Conservation (phyloP, 2,329 filamentous ascomycete species). For the Hypoxylon sp. region DNA sequence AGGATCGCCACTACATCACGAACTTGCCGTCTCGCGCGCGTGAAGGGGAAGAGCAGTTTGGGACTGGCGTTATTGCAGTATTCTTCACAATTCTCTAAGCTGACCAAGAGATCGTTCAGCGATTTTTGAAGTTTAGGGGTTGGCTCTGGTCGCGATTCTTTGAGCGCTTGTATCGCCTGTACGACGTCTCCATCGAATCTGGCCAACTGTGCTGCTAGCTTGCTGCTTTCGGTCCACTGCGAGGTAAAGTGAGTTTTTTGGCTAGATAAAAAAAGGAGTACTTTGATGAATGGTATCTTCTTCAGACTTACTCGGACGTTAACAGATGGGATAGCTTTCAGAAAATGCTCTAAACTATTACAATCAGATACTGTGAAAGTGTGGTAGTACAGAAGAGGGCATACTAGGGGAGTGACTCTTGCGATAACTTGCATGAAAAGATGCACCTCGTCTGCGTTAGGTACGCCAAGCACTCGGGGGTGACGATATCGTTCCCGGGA, state of each 20-base stretch:
- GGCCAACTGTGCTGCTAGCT: slow-evolving; percentile 38
- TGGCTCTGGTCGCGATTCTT: slow-evolving; percentile 42
- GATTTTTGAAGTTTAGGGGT: slow-evolving; percentile 31
- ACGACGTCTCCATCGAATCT: slow-evolving; percentile 49
- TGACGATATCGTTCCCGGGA: slow-evolving; percentile 35
- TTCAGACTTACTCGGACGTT: slow-evolving; percentile 17
- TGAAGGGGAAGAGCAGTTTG: slow-evolving; percentile 39
- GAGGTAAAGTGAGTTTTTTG: not conserved
- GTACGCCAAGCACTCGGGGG: slow-evolving; percentile 40
- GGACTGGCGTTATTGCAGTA: slow-evolving; percentile 38
- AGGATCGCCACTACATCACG: slow-evolving; percentile 42
- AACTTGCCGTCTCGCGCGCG: slow-evolving; percentile 45
- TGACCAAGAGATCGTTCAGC: slow-evolving; percentile 34
- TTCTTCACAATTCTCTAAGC: slow-evolving; percentile 35
- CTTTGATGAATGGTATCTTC: too few species aligned
- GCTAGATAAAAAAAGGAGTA: too few species aligned
- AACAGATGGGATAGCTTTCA: slow-evolving; percentile 30
- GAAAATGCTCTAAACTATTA: slow-evolving; percentile 42
- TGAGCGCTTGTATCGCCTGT: slow-evolving; percentile 50
- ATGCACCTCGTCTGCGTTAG: slow-evolving; percentile 48
- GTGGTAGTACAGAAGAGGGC: not conserved
- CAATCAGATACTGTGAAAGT: not conserved
- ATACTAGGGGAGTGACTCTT: slow-evolving; percentile 44
- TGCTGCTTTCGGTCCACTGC: slow-evolving; percentile 37
- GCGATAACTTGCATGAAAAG: slow-evolving; percentile 49